phyloP scores from a whole-genome alignment of 2,329 filamentous ascomycete genomes.

The Colletotrichum phormii region DNA sequence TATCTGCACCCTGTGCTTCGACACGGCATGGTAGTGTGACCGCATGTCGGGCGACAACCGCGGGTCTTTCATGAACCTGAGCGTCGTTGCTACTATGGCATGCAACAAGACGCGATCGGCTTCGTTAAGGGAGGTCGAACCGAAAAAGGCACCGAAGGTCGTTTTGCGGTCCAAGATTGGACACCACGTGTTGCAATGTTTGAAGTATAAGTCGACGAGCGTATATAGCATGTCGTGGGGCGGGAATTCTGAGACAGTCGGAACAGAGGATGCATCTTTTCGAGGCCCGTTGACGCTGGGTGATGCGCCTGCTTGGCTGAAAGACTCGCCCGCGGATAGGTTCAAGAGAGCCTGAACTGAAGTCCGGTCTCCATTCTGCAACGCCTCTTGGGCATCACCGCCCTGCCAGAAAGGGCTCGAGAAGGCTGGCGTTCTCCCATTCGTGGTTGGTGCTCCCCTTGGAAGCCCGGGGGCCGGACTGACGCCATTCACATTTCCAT shows the following conservation, averaged over 20 bases:
- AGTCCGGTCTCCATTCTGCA: conserved; percentile 37
- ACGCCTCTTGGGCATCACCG: conserved; percentile 45
- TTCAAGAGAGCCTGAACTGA: conserved; percentile 39
- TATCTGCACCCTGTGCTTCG: conserved; percentile 53
- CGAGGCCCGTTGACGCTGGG: conserved; percentile 21
- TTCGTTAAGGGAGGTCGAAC: conserved; percentile 52
- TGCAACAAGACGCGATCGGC: conserved; percentile 54
- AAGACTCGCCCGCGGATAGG: conserved; percentile 32
- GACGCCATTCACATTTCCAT: conserved; percentile 37
- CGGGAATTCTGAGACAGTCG: conserved; percentile 62
- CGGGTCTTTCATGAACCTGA: conserved; percentile 55
- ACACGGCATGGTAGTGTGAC: conserved; percentile 52
- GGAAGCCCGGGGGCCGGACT: conserved; percentile 39
- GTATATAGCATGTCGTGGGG: conserved; percentile 71
- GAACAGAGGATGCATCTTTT: conserved; percentile 45
- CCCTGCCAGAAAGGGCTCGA: conserved; percentile 47
- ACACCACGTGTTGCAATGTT: conserved; percentile 72
- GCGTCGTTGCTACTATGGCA: conserved; percentile 56
- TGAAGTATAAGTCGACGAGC: conserved; percentile 71
- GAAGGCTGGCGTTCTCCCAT: conserved; percentile 54
- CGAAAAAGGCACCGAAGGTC: conserved; percentile 53
- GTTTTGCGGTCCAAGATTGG: conserved; percentile 58
- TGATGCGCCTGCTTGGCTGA: conserved; percentile 21
- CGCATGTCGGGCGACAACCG: conserved; percentile 51
- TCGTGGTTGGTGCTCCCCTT: conserved; percentile 39